phyloP scores from a whole-genome alignment of 2,329 filamentous ascomycete species.

The Cladosporium velox region DNA sequence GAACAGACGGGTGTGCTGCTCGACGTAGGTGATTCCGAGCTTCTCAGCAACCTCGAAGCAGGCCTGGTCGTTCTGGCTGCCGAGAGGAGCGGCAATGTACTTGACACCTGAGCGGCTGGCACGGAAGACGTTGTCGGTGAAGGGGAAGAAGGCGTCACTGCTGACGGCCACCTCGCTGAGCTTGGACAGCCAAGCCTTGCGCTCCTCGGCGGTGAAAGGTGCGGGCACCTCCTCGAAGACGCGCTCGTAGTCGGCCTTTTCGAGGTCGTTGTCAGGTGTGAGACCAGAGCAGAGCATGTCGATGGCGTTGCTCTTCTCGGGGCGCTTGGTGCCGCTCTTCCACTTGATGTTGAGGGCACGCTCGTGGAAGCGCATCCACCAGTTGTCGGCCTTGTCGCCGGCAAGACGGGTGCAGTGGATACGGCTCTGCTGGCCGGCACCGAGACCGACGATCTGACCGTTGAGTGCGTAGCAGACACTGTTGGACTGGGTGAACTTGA shows the following conservation, averaged over 20 bases:
- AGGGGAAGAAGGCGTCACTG: slow-evolving; percentile 98
- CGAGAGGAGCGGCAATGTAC: slow-evolving; percentile 91
- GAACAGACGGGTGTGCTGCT: slow-evolving; percentile 92
- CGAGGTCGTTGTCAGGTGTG: slow-evolving; percentile 78
- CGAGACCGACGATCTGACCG: slow-evolving; percentile 90
- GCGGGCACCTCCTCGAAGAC: slow-evolving; percentile 87
- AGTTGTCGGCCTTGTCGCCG: slow-evolving; percentile 98
- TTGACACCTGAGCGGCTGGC: slow-evolving; percentile 85
- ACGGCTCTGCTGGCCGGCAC: slow-evolving; percentile 93
- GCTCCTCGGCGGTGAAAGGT: slow-evolving; percentile 81
- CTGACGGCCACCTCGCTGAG: slow-evolving; percentile 81
- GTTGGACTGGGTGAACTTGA: slow-evolving; percentile 99
- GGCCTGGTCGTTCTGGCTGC: slow-evolving; percentile 80
- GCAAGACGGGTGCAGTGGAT: slow-evolving; percentile 98
- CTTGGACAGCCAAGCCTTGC: slow-evolving; percentile 81
- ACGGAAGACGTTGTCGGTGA: slow-evolving; percentile 96
- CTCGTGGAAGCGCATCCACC: slow-evolving; percentile 98
- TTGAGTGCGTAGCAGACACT: slow-evolving; percentile 96
- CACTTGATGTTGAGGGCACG: slow-evolving; percentile 85
- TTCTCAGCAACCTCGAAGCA: slow-evolving; percentile 90
- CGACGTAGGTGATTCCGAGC: slow-evolving; percentile 88
- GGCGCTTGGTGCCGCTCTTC: slow-evolving; percentile 95
- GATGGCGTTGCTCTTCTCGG: slow-evolving; percentile 98
- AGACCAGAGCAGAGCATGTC: slow-evolving; percentile 91
- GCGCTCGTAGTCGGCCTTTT: slow-evolving; percentile 82